Base-by-base conservation (phyloP, 768 basidiomycete genomes). In the Hysterangium stoloniferum region DNA sequence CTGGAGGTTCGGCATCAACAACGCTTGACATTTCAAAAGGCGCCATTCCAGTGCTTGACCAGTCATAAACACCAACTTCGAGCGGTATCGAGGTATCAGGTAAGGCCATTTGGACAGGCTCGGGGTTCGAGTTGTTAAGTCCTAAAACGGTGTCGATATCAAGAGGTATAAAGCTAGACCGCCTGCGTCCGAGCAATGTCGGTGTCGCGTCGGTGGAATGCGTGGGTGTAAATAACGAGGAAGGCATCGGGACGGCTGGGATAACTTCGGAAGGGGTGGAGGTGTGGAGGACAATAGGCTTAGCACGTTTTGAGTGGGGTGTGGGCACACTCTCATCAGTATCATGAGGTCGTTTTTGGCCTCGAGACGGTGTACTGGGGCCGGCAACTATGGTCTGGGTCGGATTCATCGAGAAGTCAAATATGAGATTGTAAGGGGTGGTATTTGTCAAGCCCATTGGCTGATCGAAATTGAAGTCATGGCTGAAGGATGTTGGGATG, bases 41-140 rank as follows among this genome's bases (percentile, higher is more conserved):
- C 8, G 29, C 38, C 4, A 38, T 8, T 15, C n/a, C 41, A 20
- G 41, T 8, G 20, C 29, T 42, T 28, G 49, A 51, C 49, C 38
- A 51, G 38, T 51, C 28, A 19, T 41, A 51, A 11, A 51, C 20
- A 31, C 24, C 49, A 32, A 51, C 37, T 19, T 51, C 49, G 29
- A 51, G 38, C 3, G 49, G 38, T 4, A 42, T 9, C 17, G 49
- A 51, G 11, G 27, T 29, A 25, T 51, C 49, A 22, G 38, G 9
- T 13, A 25, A 40, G 9, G 38, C 6, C 28, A 42, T 51, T 25
- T 51, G 38, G n/a, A 51, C 38, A 9, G 49, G 38, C 25, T 24
- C 38, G 15, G 38, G 38, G 4, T 43, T 31, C 31, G 27, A 12
- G 1, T n/a, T 19, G 12, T 42, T 31, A 12, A 51, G 22, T 20